Base-by-base conservation (phyloP, 371 early-diverging fungal species). In the Mortierella sp. region DNA sequence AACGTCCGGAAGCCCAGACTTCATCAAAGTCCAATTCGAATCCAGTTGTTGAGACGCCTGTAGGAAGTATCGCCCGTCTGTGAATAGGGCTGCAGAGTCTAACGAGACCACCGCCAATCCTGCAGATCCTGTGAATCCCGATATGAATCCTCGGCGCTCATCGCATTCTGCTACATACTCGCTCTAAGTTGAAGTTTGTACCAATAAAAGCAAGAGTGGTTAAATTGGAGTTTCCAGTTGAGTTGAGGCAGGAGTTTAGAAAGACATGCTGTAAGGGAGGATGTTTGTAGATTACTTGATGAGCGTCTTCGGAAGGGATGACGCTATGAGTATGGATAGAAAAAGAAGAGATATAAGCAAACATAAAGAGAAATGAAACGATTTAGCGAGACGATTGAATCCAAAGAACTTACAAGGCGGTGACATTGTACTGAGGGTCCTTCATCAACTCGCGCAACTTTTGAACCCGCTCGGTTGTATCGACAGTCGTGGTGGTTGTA, bases 11-110 rank as follows among this genome's bases (percentile, higher is more conserved):
- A 97, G 86, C 3, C 98, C 99, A 79, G 91, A 91, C 90, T 98
- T 98, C 96, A 97, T 97, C 86, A 98, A 88, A 28, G 92, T 95
- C 98, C 98, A 98, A 87, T 96, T 96, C 51, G 82, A 71, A 88
- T 97, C 97, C 71, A 99, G 90, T 89, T 99, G 95, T 85, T 97
- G 92, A 2, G 95, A 91, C 16, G 99, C 99, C 90, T 99, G 99
- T 76, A 99, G 88, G 89, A 97, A 99, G 93, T 99, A 99, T 67
- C 99, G 92, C 5, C 99, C 98, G 88, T 99, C 99, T 14, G 99
- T 99, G 90, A 98, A 99, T 70, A 99, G 90, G 14, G 95, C 94
- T 34, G 96, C 96, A 37, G 90, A 77, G 28, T 92, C 90, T 31
- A 82, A 67, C 16, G 95, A 93, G 31, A 97, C 94, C 57, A 98